Base-by-base conservation (phyloP, 768 basidiomycete species). In the Trichaptum fuscoviolaceum region DNA sequence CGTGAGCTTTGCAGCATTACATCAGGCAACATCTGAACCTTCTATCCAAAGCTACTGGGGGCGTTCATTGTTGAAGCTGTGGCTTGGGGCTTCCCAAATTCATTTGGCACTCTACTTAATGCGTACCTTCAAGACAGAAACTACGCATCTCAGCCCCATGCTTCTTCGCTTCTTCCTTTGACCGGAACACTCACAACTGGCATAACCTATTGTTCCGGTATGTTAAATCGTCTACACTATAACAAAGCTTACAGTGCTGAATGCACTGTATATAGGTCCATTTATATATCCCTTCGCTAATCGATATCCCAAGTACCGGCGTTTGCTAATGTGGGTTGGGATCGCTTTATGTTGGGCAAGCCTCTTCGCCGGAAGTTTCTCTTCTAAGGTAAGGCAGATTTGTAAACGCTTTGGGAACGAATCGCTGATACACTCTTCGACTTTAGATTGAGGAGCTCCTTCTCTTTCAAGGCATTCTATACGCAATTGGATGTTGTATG, bases 21-120 rank as follows among this genome's bases (percentile, higher is more conserved):
- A 25, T 3, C 59, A 25, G 3, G 30, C 59, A 20, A 9, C 15
- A 3, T 52, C 42, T 52, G 12, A 52, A 52, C 42, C 8, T 25
- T 61, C 15, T 61, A 15, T 20, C 59, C 59, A 61, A 61, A 74
- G 69, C 67, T 75, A 7, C 57, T 63, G 20, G 70, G 70, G n/a
- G 72, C 74, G 24, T 75, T 74, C 67, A 30, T 75, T 36, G 68
- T 75, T 8, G 74, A 73, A 35, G 67, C 67, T n/a, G 65, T 75
- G 52, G 70, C 73, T 27, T 75, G 75, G 74, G 73, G 66, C n/a
- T 73, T 75, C 65, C 75, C 75, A n/a, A 75, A 71, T 42, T 71
- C 74, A 26, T 75, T 71, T 57, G 75, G 75, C 24, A 71, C 73
- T 10, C 75, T 75, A 64, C 69, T 76, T 35, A 60, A 72, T 35